These are phyloP conservation scores for Heliamphora pulchella DNA, from an alignment of 179 eudicot genomes.

Conservation along the genomic window DNA sequence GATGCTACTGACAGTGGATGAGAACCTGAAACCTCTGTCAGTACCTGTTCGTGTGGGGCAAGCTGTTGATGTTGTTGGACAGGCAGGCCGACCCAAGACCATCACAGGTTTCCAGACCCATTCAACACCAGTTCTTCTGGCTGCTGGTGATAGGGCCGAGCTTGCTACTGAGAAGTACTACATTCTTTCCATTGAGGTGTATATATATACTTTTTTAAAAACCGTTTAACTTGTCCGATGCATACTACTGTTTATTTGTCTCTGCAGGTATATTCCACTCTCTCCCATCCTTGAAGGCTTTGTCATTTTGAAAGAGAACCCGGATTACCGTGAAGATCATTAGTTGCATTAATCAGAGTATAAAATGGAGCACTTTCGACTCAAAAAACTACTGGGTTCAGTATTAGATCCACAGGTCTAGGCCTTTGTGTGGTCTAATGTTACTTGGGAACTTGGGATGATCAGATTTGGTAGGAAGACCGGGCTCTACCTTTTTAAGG, in stretches of 20 bases:
- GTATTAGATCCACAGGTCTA: neutral
- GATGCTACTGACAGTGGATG: constrained; percentile 90
- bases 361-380: neutral
- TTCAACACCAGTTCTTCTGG: constrained; percentile 83
- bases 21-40: constrained; percentile 75
- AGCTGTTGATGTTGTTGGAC: constrained; percentile 97
- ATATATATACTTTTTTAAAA: neutral
- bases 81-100: constrained; percentile 96
- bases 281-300: constrained; percentile 90
- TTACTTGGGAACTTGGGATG: neutral
- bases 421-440: constrained; percentile 1
- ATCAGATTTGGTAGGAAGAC: neutral
- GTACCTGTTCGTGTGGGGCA: constrained; percentile 96
- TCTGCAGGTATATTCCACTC: constrained; percentile 74
- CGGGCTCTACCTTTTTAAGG: neutral
- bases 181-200: neutral
- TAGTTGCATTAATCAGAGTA: constrained; percentile 14
- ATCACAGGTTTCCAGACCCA: constrained; percentile 97
- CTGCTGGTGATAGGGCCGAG: constrained; percentile 94
- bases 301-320: constrained; percentile 87
- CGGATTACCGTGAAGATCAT: constrained; percentile 69
- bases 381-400: neutral
- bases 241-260: neutral
- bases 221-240: neutral
- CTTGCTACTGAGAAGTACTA: constrained; percentile 91